Evolutionary conservation across 2,329 filamentous ascomycete genomes (phyloP).

Genomic region (Ophiostoma piceae): DNA sequence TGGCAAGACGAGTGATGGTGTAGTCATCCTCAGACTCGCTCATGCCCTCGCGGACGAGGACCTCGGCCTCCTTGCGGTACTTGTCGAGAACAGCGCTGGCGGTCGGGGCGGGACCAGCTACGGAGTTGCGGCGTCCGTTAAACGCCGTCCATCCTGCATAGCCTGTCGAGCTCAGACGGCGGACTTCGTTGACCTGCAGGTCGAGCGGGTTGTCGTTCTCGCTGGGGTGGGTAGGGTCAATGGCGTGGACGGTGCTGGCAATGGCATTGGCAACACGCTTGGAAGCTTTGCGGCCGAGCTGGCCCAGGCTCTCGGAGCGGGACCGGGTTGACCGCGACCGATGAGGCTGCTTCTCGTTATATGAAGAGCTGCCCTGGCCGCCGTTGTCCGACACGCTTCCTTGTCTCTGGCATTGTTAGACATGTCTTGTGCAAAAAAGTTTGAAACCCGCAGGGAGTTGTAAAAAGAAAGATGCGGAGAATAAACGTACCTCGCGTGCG

Average conservation of each 20-base stretch:
- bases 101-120: background rate
- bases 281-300: background rate
- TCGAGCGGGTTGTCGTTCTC: slow-evolving; percentile 10
- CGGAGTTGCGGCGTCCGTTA: background rate
- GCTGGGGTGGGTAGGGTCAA: background rate
- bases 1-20: slow-evolving; percentile 38
- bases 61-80: slow-evolving; percentile 30
- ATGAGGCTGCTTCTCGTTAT: background rate
- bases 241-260: background rate
- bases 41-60: background rate
- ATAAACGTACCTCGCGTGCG: background rate
- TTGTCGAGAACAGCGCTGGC: slow-evolving; percentile 9
- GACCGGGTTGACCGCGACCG: background rate
- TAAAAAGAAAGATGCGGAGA: background rate
- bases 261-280: background rate
- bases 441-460: background rate
- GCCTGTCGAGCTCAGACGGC: background rate
- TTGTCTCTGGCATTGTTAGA: slow-evolving; percentile 1
- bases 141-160: background rate
- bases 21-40: slow-evolving; percentile 11
- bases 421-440: background rate
- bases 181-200: background rate
- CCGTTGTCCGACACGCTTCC: background rate
- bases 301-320: background rate
- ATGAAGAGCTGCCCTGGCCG: background rate